Base-by-base conservation (phyloP, 192 early-diverging fungal species). In the Tieghemiomyces parasiticus region DNA sequence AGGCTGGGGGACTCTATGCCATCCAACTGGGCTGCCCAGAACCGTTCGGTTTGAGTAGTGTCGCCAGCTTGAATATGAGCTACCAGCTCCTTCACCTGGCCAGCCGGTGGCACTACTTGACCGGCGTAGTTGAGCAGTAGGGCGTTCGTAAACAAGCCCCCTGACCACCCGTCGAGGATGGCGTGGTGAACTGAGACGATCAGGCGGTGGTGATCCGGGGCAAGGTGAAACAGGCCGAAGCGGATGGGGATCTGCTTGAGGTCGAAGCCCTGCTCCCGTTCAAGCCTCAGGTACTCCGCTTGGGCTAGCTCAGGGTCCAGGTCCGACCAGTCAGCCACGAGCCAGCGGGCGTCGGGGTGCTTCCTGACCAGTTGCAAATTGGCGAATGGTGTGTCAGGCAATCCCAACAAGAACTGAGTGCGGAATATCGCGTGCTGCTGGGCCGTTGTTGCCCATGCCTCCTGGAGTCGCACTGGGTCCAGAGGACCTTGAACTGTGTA, bases 361-460 rank as follows among this genome's bases (percentile, higher is more conserved):
- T 0, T 22, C 20, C 22, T 52, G n/a, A 52, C 22, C 50, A 52
- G 22, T 52, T 52, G 50, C 3, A 52, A 2, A 14, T 26, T 28
- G 29, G 50, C 13, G 29, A 26, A 29, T 4, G 22, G 50, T 3
- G 16, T 26, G 4, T 26, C 25, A 28, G 14, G 29, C 2, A 26
- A 20, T 14, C n/a, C 16, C 14, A 29, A 1, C 50, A 28, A 2
- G 22, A 52, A 52, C 22, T 29, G 19, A 9, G 50, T 52, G 29
- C 50, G 50, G 13, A 52, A 26, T 26, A 52, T 52, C 2, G 50
- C 50, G 9, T 52, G 50, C 2, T 29, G 50, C 50, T 52, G 50
- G 22, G 14, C 19, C 26, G 28, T 16, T 29, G 22, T 14, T 8
- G 19, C 14, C 50, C 50, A 52, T 14, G 29, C 50, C 20, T 22